These are phyloP conservation scores for Xylariaceae sp. DNA, from an alignment of 2,329 filamentous ascomycete genomes.

Conservation along the genomic window DNA sequence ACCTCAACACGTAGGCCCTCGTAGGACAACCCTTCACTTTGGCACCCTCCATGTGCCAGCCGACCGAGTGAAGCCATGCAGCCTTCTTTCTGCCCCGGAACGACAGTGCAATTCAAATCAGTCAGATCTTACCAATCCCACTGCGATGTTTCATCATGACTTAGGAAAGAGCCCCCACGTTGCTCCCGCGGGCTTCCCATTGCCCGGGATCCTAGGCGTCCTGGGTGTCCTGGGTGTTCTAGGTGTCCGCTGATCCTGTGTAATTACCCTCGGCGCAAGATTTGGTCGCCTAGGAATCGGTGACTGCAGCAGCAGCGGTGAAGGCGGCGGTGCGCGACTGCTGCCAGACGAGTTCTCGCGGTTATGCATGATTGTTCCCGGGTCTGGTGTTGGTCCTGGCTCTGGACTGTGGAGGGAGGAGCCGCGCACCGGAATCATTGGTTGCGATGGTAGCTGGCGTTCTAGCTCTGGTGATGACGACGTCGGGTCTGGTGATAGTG, in stretches of 20 bases:
- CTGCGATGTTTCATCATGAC: not conserved
- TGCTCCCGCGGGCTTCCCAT: not conserved
- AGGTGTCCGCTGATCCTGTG: not conserved
- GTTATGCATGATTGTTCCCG: not conserved
- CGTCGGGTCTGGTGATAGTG: too few species aligned
- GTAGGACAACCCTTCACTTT: too few species aligned
- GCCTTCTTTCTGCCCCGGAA: too few species aligned
- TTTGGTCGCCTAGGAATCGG: slow-evolving; percentile 9
- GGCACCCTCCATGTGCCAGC: too few species aligned
- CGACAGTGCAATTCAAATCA: too few species aligned
- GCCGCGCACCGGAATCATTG: not conserved
- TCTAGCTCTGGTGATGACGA: not conserved
- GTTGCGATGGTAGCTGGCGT: not conserved
- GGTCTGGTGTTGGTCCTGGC: not conserved
- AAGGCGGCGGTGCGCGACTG: slow-evolving; percentile 7
- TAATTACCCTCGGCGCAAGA: not conserved
- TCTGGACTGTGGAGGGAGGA: not conserved
- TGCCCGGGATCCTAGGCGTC: not conserved
- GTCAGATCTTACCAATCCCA: too few species aligned
- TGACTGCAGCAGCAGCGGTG: slow-evolving; percentile 6
- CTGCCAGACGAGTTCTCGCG: not conserved
- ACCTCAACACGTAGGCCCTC: too few species aligned
- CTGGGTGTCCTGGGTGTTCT: not conserved
- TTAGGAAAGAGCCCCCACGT: not conserved
- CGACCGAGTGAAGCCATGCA: too few species aligned